These are phyloP conservation scores for Penicillium brasilianum DNA, from an alignment of 2,329 filamentous ascomycete genomes.

Conservation along the genomic window DNA sequence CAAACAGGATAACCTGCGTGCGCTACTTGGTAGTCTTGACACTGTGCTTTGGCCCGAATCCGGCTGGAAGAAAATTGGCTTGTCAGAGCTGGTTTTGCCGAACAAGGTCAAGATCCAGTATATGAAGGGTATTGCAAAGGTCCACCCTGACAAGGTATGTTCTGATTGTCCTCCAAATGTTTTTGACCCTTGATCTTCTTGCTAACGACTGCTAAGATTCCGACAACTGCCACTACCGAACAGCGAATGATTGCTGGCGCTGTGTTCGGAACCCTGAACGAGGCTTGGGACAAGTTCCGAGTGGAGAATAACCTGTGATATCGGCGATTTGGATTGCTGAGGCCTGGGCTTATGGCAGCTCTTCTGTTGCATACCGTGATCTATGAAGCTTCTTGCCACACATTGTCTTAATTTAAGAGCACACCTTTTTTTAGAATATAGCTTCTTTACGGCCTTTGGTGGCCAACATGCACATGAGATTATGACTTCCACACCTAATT, in stretches of 20 bases:
- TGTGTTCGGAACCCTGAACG: conserved; percentile 68
- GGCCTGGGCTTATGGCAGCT: not conserved
- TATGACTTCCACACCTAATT: conserved; percentile 3
- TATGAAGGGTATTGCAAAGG: conserved; percentile 99
- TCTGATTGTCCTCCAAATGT: conserved; percentile 13
- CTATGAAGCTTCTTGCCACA: not conserved
- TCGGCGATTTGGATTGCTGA: conserved; percentile 1
- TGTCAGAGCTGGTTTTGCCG: conserved; percentile 90
- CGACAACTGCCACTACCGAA: conserved; percentile 68
- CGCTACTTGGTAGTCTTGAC: conserved; percentile 84
- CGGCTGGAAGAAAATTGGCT: conserved; percentile 94
- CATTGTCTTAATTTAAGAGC: not conserved
- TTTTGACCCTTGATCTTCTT: not conserved
- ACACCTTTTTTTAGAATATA: conserved; percentile 20
- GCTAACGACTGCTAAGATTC: conserved; percentile 52
- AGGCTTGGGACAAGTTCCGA: conserved; percentile 73
- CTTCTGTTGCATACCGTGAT: conserved; percentile 7
- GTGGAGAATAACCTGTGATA: conserved; percentile 62
- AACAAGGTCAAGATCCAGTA: conserved; percentile 97
- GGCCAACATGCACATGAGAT: conserved; percentile 17
- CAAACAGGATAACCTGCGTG: conserved; percentile 90
- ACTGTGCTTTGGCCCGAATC: conserved; percentile 87
- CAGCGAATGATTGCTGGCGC: conserved; percentile 70
- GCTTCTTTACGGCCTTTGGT: conserved; percentile 7
- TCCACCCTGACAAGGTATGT: conserved; percentile 96